Evolutionary conservation across 2,329 filamentous ascomycete species (phyloP).

Genomic region (Colletotrichum costaricense): DNA sequence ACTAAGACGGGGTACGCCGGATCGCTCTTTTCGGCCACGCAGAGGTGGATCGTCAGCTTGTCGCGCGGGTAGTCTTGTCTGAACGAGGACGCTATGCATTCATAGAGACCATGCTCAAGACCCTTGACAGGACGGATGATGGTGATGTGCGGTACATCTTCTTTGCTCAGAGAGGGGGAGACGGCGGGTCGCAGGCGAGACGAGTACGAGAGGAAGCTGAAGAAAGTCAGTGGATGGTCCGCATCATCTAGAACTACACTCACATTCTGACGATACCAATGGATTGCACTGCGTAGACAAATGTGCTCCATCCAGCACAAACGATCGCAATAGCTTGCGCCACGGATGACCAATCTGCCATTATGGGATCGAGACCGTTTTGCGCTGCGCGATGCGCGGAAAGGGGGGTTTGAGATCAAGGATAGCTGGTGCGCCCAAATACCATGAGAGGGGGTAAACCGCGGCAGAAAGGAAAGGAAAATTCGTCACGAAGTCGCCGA

Average conservation of each 20-base stretch:
- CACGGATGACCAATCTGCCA: slow-evolving; percentile 38
- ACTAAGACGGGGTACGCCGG: slow-evolving; percentile 81
- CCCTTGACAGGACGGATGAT: slow-evolving; percentile 95
- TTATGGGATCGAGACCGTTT: background rate
- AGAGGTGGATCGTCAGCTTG: slow-evolving; percentile 84
- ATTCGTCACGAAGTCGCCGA: background rate
- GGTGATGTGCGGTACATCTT: slow-evolving; percentile 82
- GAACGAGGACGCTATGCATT: slow-evolving; percentile 90
- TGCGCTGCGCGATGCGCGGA: background rate
- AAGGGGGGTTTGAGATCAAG: background rate
- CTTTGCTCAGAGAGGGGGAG: slow-evolving; percentile 60
- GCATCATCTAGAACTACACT: slow-evolving; percentile 34
- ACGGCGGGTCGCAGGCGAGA: slow-evolving; percentile 58
- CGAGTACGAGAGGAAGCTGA: slow-evolving; percentile 65
- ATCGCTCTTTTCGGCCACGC: slow-evolving; percentile 79
- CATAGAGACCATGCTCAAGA: slow-evolving; percentile 88
- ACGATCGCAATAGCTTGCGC: slow-evolving; percentile 55
- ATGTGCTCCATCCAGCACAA: slow-evolving; percentile 64
- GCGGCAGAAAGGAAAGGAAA: background rate
- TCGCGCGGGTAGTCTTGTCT: slow-evolving; percentile 82
- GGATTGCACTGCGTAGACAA: slow-evolving; percentile 64
- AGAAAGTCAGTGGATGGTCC: background rate
- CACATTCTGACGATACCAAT: slow-evolving; percentile 70
- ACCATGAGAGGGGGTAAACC: background rate
- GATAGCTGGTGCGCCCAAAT: slow-evolving; percentile 40